A percentile compares a stretch with the other conserved stretches of the same genome.
Evolutionary conservation across 208 protist species (phyloP).

Genomic region (Acanthamoeba quina): DNA sequence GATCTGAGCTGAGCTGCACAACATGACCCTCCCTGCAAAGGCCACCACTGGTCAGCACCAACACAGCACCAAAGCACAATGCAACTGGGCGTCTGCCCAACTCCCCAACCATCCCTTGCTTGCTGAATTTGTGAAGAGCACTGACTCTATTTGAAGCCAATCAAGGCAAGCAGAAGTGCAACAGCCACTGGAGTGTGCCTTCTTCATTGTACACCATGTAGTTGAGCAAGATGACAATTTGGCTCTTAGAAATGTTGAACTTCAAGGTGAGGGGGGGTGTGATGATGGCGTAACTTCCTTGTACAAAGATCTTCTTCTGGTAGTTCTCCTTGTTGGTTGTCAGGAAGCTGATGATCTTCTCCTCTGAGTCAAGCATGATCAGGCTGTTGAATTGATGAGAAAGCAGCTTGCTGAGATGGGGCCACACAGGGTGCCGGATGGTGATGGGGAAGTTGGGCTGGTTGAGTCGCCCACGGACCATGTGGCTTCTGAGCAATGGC

Average conservation of each 20-base stretch:
- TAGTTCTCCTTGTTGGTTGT: no score
- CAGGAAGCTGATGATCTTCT: no score
- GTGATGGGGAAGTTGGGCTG: no score
- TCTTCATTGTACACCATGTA: background rate
- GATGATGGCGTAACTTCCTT: background rate
- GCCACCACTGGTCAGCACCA: background rate
- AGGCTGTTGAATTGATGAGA: no score
- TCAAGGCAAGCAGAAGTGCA: background rate
- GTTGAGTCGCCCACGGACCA: no score
- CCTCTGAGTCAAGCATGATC: no score
- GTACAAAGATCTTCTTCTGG: slow-evolving; percentile 5
- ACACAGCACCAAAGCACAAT: background rate
- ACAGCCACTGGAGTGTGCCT: slow-evolving; percentile 13
- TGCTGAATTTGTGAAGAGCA: slow-evolving; percentile 2
- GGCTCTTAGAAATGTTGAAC: background rate
- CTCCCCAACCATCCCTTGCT: background rate
- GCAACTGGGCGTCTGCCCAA: background rate
- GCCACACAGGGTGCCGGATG: no score
- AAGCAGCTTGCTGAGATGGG: no score
- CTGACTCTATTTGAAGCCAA: slow-evolving; percentile 6
- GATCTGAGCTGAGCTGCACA: background rate
- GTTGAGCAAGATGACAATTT: background rate
- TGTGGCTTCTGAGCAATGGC: no score
- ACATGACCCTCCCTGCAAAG: background rate
- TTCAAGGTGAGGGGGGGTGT: background rate